Conservation (phyloP, 371 early-diverging fungal genomes). For the Mucor irregularis region DNA sequence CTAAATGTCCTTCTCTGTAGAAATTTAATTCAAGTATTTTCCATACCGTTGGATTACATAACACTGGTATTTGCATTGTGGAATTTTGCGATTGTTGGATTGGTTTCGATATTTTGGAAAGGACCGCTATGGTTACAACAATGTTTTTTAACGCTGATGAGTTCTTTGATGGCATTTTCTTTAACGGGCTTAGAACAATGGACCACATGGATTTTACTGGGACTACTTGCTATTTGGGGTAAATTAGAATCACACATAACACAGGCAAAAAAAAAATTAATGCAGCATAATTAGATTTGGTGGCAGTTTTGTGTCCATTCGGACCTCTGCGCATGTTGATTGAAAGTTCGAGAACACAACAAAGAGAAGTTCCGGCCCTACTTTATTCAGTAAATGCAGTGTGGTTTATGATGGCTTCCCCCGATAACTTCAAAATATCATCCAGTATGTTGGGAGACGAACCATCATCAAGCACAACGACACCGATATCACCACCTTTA, state of each 20-base stretch:
- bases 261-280: background rate
- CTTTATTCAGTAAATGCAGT: conserved; percentile 77
- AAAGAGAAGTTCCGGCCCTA: conserved; percentile 81
- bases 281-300: conserved; percentile 56
- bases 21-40: conserved; percentile 60
- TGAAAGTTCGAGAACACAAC: conserved; percentile 71
- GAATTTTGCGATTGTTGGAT: conserved; percentile 78
- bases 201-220: conserved; percentile 86
- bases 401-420: conserved; percentile 77
- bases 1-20: conserved; percentile 12
- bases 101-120: conserved; percentile 81
- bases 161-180: conserved; percentile 81
- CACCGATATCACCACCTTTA: no score
- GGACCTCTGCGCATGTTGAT: conserved; percentile 86
- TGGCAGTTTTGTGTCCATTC: conserved; percentile 89
- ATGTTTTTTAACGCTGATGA: conserved; percentile 78
- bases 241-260: conserved; percentile 10
- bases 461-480: no score
- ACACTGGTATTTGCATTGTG: conserved; percentile 76
- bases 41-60: conserved; percentile 75
- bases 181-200: conserved; percentile 72
- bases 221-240: conserved; percentile 85
- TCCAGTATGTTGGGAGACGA: conserved; percentile 1
- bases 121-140: conserved; percentile 81
- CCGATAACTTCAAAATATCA: conserved; percentile 19